Evolutionary conservation across 495 filamentous ascomycete species (phyloP).

Genomic region (Neurospora tetraspora): DNA sequence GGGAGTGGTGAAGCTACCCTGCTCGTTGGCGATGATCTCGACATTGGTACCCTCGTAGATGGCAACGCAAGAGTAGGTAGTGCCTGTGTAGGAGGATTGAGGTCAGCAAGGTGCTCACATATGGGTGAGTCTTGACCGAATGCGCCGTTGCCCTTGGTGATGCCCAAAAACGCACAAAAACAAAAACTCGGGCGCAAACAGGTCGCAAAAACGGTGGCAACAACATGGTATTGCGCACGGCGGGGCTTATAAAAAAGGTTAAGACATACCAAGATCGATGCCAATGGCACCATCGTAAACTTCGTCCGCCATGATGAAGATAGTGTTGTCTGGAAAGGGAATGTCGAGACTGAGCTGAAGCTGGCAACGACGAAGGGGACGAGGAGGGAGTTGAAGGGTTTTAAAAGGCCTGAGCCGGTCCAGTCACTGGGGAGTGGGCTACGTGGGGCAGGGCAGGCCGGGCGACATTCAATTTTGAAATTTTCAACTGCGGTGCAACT

Average conservation of each 20-base stretch:
- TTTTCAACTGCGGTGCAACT: conserved; percentile 24
- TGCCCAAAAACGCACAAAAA: background rate
- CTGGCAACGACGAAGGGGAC: conserved; percentile 15
- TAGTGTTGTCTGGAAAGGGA: conserved; percentile 7
- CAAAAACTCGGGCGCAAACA: background rate
- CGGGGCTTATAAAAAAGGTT: background rate
- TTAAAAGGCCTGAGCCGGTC: background rate
- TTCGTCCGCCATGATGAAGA: conserved; percentile 67
- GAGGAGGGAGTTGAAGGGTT: conserved; percentile 3
- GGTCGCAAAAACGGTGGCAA: background rate
- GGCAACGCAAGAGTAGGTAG: conserved; percentile 99
- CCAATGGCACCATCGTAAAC: conserved; percentile 98
- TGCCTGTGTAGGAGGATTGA: conserved; percentile 46
- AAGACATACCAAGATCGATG: conserved; percentile 87
- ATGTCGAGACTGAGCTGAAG: conserved; percentile 16
- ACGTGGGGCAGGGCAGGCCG: conserved; percentile 24
- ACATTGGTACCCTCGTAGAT: conserved; percentile 99
- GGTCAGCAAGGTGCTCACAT: background rate
- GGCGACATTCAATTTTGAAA: conserved; percentile 19
- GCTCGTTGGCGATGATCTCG: conserved; percentile 99
- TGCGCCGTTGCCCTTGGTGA: conserved; percentile 1
- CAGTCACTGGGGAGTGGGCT: conserved; percentile 2
- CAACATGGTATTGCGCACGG: background rate
- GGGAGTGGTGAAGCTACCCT: conserved; percentile 96
- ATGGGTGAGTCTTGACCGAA: conserved; percentile 3